Base-by-base conservation (phyloP, 495 filamentous ascomycete species). In the Penicillium fimorum region DNA sequence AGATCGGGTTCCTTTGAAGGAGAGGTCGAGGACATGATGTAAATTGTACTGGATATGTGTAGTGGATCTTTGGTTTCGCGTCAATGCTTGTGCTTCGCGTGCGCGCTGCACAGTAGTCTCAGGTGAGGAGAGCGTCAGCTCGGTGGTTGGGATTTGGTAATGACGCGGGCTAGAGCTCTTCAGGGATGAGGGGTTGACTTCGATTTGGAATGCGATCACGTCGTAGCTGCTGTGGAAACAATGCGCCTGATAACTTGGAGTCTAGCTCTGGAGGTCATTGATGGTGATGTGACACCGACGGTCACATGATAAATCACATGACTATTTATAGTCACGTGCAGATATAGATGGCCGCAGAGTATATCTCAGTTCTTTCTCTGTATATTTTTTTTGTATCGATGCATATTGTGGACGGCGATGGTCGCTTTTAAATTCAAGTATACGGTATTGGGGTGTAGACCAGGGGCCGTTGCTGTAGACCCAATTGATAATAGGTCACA, bases 11-110 rank as follows among this genome's bases (percentile, higher is more conserved):
- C 85, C 82, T 96, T 94, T 53, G 76, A 78, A 68, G 91, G 85
- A 80, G 91, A 90, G 83, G 90, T 89, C 82, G 89, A 90, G 82
- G 93, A 94, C 91, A 96, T 96, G 86, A 82, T 87, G 80, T 87
- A 74, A 70, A 85, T 66, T 71, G 71, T 61, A 70, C 67, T 57
- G 51, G 43, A 56, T 58, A 56, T 33, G 56, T 43, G 61, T 59
- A 56, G 59, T 47, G 54, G 61, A 57, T 66, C 57, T 53, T 55
- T 48, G 50, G 49, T 70, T 73, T 57, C 68, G 67, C 70, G 67
- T 61, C 55, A 64, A 69, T 41, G 53, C 53, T 56, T 56, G 53
- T 58, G 54, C 37, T 71, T 66, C 63, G 69, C 64, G 43, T 60
- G 68, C 70, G 12, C 13, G 47, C 38, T 32, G 18, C 45, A 4